These are phyloP conservation scores for Pistacia integerrima DNA, from an alignment of 345 rosid genomes.

Conservation along the genomic window DNA sequence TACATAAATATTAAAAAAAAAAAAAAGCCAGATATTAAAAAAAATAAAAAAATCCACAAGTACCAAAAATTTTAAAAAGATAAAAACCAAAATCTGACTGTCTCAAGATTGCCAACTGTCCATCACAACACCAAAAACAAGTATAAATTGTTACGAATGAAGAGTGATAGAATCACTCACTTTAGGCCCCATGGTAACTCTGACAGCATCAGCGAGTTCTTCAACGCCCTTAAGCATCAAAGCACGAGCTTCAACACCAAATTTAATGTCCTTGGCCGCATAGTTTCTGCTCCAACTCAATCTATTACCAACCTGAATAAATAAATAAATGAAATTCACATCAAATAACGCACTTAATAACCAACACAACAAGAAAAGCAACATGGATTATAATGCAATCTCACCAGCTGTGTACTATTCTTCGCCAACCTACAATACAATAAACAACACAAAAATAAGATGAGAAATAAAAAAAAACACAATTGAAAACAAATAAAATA, in stretches of 20 bases:
- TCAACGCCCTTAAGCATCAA: slow-evolving; percentile 71
- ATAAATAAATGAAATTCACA: not conserved
- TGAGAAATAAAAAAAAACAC: not conserved
- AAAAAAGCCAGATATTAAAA: not conserved
- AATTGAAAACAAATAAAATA: not conserved
- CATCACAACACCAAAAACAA: not conserved
- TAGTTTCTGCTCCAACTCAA: slow-evolving; percentile 54
- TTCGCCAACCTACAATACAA: slow-evolving; percentile 28
- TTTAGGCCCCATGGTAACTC: slow-evolving; percentile 81
- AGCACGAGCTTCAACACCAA: slow-evolving; percentile 71
- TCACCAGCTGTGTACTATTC: slow-evolving; percentile 31
- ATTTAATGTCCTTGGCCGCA: slow-evolving; percentile 64
- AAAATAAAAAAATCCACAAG: not conserved
- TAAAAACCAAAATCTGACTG: not conserved
- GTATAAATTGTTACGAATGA: not conserved
- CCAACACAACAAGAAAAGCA: not conserved
- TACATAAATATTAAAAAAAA: not conserved
- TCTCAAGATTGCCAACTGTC: no score
- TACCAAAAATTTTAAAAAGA: not conserved
- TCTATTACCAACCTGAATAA: slow-evolving; percentile 37
- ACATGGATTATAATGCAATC: not conserved
- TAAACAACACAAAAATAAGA: not conserved
- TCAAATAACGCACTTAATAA: not conserved
- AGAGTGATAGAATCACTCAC: slow-evolving; percentile 22
- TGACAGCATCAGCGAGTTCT: slow-evolving; percentile 69